Conservation (phyloP, 345 rosid species). For the Cardamine resedifolia region DNA sequence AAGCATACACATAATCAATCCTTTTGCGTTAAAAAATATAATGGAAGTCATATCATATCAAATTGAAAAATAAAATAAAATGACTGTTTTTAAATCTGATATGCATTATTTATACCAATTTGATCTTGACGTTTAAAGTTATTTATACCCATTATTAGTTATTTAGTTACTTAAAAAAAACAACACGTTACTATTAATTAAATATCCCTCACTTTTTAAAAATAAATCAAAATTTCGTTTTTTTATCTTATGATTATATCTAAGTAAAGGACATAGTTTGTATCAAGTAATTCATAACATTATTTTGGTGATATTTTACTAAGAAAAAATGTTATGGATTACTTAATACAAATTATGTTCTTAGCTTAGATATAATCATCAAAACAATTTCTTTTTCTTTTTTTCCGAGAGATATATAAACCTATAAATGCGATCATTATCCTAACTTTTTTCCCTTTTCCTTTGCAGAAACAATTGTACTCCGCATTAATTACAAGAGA, state of each 20-base stretch:
- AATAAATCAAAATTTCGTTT: not conserved
- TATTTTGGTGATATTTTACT: not conserved
- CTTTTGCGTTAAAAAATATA: not conserved
- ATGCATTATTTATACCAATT: not conserved
- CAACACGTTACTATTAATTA: too few species aligned
- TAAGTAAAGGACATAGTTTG: not conserved
- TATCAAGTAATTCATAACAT: not conserved
- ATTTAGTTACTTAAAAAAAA: not conserved
- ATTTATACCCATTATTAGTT: not conserved
- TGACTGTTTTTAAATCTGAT: not conserved
- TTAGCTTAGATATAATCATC: not conserved
- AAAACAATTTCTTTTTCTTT: not conserved
- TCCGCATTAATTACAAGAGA: slow-evolving; percentile 23
- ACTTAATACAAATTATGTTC: not conserved
- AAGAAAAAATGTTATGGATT: not conserved
- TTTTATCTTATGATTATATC: not conserved
- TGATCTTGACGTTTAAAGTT: not conserved
- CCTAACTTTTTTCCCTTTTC: not conserved
- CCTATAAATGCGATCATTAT: slow-evolving; percentile 21
- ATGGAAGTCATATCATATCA: not conserved
- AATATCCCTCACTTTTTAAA: not conserved
- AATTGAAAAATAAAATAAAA: not conserved
- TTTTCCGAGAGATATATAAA: not conserved
- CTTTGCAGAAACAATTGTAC: slow-evolving; percentile 26
- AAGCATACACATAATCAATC: not conserved